Conservation (phyloP, 1,284 basidiomycete species). For the Singerocomus inundabilis region DNA sequence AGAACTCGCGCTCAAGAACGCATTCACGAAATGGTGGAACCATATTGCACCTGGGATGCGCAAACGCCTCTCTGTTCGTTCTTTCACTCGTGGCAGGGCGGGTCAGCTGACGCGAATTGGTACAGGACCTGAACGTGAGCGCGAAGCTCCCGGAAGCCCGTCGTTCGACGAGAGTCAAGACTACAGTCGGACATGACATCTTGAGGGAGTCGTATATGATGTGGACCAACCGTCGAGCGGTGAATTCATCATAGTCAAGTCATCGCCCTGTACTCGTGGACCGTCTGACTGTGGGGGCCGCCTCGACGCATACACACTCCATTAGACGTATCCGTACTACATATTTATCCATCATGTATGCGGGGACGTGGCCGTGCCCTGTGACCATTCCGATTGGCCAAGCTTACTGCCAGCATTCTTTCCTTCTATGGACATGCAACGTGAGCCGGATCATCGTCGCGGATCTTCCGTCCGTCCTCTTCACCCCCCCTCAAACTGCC, state of each 20-base stretch:
- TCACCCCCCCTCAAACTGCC: too few species aligned
- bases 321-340: too few species aligned
- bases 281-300: conserved; percentile 2
- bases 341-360: conserved; percentile 25
- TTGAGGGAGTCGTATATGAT: conserved; percentile 77
- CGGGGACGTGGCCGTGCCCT: conserved; percentile 8
- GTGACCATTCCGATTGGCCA: conserved; percentile 10
- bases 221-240: conserved; percentile 76
- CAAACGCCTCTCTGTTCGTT: conserved; percentile 66
- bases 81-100: background rate
- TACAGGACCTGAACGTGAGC: conserved; percentile 63
- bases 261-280: conserved; percentile 1
- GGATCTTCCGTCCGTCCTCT: too few species aligned
- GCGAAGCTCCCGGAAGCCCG: conserved; percentile 73
- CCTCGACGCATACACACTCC: conserved; percentile 9
- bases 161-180: conserved; percentile 71
- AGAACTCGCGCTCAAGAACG: conserved; percentile 80
- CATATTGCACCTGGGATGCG: conserved; percentile 84
- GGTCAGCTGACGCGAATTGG: conserved; percentile 8
- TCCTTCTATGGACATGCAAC: too few species aligned
- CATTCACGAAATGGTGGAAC: conserved; percentile 80
- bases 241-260: conserved; percentile 34
- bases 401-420: background rate
- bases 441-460: too few species aligned
- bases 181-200: conserved; percentile 54